Conservation (phyloP, 2,329 filamentous ascomycete genomes). For the Trichophyton schoenleinii region DNA sequence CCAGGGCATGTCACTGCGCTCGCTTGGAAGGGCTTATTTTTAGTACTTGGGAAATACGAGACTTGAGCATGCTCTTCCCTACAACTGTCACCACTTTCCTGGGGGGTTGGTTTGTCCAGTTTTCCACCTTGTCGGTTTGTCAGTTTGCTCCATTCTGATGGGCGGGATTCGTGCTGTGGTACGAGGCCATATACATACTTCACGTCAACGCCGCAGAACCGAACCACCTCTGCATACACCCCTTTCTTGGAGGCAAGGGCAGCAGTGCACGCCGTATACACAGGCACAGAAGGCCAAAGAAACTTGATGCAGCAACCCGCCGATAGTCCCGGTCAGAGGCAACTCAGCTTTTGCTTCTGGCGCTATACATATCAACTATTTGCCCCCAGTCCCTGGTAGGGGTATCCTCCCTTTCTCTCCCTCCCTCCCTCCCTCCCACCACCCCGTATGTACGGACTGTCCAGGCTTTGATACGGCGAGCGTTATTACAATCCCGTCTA, state of each 20-base stretch:
- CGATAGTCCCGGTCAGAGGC: not conserved
- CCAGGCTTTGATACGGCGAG: not conserved
- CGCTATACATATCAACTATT: not conserved
- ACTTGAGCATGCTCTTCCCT: slow-evolving; percentile 1
- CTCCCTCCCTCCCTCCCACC: not conserved
- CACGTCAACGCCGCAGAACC: slow-evolving; percentile 1
- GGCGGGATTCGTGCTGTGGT: not conserved
- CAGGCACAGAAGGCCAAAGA: too few species aligned
- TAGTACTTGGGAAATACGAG: slow-evolving; percentile 5
- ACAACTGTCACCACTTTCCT: not conserved
- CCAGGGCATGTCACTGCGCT: slow-evolving; percentile 1
- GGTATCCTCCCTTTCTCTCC: not conserved
- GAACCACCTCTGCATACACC: not conserved
- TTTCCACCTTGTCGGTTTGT: not conserved
- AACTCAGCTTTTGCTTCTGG: not conserved
- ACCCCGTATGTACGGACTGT: not conserved
- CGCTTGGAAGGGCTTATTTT: slow-evolving; percentile 1
- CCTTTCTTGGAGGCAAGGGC: not conserved
- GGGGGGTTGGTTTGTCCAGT: not conserved
- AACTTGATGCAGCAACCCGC: not conserved
- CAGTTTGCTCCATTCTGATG: not conserved
- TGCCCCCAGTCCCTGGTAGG: not conserved
- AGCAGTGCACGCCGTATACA: not conserved
- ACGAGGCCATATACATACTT: not conserved
- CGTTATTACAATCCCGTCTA: not conserved